phyloP scores from a whole-genome alignment of 441 rosid species.

The Geranium incanum region DNA sequence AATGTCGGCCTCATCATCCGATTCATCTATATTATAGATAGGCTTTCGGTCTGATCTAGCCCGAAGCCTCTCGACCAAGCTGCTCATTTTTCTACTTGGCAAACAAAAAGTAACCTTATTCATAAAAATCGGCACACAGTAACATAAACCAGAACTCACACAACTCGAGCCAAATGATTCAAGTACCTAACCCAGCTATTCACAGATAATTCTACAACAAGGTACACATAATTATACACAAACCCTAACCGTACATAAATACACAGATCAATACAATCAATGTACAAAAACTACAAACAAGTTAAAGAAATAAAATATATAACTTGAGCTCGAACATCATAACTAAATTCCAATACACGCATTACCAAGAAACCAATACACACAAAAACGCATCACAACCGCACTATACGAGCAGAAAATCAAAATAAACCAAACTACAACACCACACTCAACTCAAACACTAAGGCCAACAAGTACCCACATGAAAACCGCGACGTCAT shows the following conservation, averaged over 20 bases:
- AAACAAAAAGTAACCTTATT: conserved; percentile 5
- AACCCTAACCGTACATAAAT: background rate
- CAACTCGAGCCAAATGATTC: background rate
- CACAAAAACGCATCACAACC: background rate
- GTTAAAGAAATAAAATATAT: background rate
- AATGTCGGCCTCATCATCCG: conserved; percentile 83
- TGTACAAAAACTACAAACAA: background rate
- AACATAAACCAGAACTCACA: background rate
- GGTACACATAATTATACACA: background rate
- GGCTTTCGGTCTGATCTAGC: conserved; percentile 81
- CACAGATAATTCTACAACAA: background rate
- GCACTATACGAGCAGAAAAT: background rate
- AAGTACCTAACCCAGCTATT: background rate
- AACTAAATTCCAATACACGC: background rate
- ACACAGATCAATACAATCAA: background rate
- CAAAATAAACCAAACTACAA: background rate
- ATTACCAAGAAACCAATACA: background rate
- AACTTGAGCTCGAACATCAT: background rate
- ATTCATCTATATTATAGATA: conserved; percentile 73
- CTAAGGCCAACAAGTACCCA: background rate
- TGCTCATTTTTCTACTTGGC: conserved; percentile 73
- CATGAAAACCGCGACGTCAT: background rate
- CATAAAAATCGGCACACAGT: background rate
- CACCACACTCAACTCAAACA: conserved; percentile 2
- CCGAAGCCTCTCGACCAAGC: conserved; percentile 97